Conservation (phyloP, 108 stramenopile genomes). For the Seminavis robusta region DNA sequence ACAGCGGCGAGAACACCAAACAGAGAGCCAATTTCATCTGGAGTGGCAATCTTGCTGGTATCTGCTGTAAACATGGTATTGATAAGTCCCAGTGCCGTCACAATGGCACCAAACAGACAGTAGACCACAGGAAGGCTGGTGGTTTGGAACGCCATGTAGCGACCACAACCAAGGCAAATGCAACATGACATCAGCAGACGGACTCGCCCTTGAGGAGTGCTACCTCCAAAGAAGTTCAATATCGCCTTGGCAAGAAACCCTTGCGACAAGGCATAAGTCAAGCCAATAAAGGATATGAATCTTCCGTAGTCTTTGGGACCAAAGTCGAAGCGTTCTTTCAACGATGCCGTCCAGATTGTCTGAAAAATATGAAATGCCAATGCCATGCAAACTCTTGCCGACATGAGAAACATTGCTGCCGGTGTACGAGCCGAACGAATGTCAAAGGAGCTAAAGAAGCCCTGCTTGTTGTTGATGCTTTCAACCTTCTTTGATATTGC, state of each 20-base stretch:
- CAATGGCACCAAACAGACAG: constrained; percentile 49
- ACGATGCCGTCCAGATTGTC: constrained; percentile 74
- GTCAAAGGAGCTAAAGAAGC: constrained; percentile 26
- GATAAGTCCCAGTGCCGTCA: constrained; percentile 71
- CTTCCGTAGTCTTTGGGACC: constrained; percentile 70
- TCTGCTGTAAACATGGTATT: constrained; percentile 80
- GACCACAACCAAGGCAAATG: constrained; percentile 44
- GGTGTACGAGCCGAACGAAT: constrained; percentile 52
- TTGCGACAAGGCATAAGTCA: constrained; percentile 79
- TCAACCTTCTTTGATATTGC: constrained; percentile 21
- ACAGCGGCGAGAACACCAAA: constrained; percentile 70
- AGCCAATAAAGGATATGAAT: constrained; percentile 80
- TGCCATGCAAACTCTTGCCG: constrained; percentile 57
- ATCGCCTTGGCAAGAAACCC: constrained; percentile 70
- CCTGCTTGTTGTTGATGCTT: constrained; percentile 7
- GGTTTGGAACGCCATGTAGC: constrained; percentile 66
- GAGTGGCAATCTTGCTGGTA: constrained; percentile 57
- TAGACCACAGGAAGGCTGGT: constrained; percentile 44
- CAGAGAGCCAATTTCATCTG: constrained; percentile 68
- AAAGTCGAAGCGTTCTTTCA: constrained; percentile 72
- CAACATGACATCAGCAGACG: constrained; percentile 54
- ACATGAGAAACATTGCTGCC: constrained; percentile 58
- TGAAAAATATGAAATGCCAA: constrained; percentile 83
- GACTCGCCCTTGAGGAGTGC: constrained; percentile 30
- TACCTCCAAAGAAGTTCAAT: constrained; percentile 32